A percentile compares a stretch with the other conserved stretches of the same genome.
Evolutionary conservation across 768 basidiomycete genomes (phyloP).

Genomic region (Leccinum uliginosum): DNA sequence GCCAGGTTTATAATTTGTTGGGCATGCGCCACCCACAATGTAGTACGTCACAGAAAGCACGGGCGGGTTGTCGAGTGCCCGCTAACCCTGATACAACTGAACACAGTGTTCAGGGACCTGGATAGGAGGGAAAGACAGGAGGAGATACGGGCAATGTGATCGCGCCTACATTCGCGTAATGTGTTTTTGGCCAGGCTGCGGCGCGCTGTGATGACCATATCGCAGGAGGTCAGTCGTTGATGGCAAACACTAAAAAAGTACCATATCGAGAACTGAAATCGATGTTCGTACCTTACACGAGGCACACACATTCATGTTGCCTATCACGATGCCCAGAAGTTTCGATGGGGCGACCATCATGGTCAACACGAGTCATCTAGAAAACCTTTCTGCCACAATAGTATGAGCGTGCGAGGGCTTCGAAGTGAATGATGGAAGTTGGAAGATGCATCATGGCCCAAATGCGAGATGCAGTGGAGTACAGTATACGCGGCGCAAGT

Average conservation of each 20-base stretch:
- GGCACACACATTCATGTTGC: not conserved
- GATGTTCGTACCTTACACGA: not conserved
- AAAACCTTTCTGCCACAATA: not conserved
- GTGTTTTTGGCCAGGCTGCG: not conserved
- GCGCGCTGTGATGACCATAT: not conserved
- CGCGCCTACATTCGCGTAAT: conserved; percentile 1
- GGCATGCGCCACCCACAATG: conserved; percentile 1
- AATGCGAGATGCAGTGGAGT: too few relatives aligned
- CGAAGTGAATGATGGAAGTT: not conserved
- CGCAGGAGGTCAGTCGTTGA: not conserved
- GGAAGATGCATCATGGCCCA: too few relatives aligned
- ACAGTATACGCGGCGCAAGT: too few relatives aligned
- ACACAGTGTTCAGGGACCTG: not conserved
- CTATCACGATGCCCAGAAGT: not conserved
- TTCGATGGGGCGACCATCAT: not conserved
- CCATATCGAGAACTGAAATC: conserved; percentile 1
- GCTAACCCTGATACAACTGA: not conserved
- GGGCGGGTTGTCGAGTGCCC: not conserved
- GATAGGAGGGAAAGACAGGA: not conserved
- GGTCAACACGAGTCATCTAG: not conserved
- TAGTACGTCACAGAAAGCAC: not conserved
- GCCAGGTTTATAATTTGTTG: not conserved
- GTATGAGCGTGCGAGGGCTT: not conserved
- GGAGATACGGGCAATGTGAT: not conserved
- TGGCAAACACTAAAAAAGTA: not conserved